These are phyloP conservation scores for Pseudogymnoascus sp. DNA, from an alignment of 2,329 filamentous ascomycete genomes.

Conservation along the genomic window DNA sequence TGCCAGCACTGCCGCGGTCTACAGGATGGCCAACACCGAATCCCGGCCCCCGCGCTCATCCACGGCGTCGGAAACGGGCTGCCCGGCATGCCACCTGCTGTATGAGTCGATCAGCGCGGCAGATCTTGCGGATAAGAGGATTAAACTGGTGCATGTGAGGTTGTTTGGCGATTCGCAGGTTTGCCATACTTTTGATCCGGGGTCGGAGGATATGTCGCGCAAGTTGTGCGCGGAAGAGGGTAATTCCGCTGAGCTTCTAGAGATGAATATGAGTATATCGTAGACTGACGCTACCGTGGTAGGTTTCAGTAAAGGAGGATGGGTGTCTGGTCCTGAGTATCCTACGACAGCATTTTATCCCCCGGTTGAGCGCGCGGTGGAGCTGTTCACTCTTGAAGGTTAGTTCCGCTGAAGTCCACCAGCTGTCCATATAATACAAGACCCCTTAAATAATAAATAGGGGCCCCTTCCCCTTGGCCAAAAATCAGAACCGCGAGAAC, in stretches of 20 bases:
- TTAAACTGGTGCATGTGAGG: background rate
- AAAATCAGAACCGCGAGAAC: background rate
- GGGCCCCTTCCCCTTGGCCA: background rate
- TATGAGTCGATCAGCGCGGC: background rate
- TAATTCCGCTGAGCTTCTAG: background rate
- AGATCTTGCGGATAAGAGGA: background rate
- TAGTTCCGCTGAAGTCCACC: background rate
- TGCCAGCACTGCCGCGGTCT: background rate
- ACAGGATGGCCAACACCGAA: background rate
- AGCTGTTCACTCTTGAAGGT: background rate
- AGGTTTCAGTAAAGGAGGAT: background rate
- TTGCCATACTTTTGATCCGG: slow-evolving; percentile 1
- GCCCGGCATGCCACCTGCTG: background rate
- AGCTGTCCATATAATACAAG: background rate
- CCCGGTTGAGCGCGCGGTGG: background rate
- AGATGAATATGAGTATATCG: background rate
- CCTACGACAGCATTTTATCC: background rate
- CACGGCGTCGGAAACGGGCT: background rate
- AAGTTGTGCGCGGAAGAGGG: background rate
- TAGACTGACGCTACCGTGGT: background rate
- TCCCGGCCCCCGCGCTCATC: background rate
- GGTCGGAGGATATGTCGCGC: background rate
- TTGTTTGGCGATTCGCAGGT: background rate
- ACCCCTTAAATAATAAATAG: background rate
- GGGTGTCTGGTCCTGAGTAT: background rate